Conservation (phyloP, 1,139 yeast genomes). For the Magnusiomyces fungicola region DNA sequence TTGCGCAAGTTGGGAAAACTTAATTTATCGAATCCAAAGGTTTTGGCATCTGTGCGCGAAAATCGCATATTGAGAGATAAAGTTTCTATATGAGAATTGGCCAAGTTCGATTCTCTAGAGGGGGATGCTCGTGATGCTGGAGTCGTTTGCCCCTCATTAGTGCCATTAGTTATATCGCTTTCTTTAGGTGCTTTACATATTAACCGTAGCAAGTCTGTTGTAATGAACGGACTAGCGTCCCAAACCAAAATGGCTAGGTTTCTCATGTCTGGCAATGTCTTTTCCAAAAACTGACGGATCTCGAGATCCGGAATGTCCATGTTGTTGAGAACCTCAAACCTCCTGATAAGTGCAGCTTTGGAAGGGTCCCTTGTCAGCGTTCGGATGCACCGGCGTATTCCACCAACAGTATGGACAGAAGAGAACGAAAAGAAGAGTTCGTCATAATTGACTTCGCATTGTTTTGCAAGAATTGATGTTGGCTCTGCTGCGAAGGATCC, state of each 20-base stretch:
- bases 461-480: neutral
- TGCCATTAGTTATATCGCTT: too few relatives aligned
- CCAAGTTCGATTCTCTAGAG: too few relatives aligned
- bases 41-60: neutral
- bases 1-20: slow-evolving; percentile 17
- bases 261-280: slow-evolving; percentile 17
- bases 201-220: slow-evolving; percentile 18
- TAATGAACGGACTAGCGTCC: slow-evolving; percentile 22
- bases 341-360: slow-evolving; percentile 16
- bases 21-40: slow-evolving; percentile 2
- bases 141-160: too few relatives aligned
- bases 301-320: slow-evolving; percentile 23
- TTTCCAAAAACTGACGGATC: slow-evolving; percentile 15
- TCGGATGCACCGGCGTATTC: slow-evolving; percentile 21
- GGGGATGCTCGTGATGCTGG: too few relatives aligned
- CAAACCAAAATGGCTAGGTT: slow-evolving; percentile 20
- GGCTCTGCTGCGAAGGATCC: neutral
- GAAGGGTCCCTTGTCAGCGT: slow-evolving; percentile 13
- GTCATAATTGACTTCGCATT: neutral
- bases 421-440: slow-evolving; percentile 16
- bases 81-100: neutral
- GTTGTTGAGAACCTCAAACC: slow-evolving; percentile 22
- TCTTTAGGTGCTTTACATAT: too few relatives aligned
- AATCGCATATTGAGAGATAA: neutral
- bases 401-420: slow-evolving; percentile 24